Evolutionary conservation across 1,139 yeast genomes (phyloP).

Genomic region (Suhomyces maxii): DNA sequence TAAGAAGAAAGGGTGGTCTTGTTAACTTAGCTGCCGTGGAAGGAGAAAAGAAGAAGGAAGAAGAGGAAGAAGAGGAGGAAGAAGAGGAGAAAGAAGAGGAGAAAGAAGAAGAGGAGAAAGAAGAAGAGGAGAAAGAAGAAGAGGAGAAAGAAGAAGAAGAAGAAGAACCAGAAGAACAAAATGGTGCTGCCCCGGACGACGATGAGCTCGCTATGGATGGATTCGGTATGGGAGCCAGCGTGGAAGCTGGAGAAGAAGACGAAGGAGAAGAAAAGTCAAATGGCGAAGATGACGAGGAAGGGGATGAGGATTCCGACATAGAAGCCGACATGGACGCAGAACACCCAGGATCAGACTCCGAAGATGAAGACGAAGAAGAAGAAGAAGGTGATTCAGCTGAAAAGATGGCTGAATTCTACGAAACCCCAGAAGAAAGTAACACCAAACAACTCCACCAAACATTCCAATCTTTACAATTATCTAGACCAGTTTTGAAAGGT

Average conservation of each 20-base stretch:
- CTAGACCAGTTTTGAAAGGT: conserved; percentile 88
- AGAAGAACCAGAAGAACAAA: conserved; percentile 20
- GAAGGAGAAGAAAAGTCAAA: conserved; percentile 22
- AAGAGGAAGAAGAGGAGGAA: conserved; percentile 29
- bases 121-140: conserved; percentile 26
- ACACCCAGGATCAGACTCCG: conserved; percentile 20
- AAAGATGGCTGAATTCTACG: conserved; percentile 68
- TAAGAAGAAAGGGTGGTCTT: conserved; percentile 77
- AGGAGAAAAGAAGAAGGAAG: conserved; percentile 31
- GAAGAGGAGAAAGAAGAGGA: conserved; percentile 26
- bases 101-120: conserved; percentile 33
- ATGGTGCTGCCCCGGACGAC: conserved; percentile 27
- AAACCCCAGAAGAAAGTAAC: conserved; percentile 50
- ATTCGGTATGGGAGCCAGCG: conserved; percentile 20
- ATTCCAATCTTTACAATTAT: conserved; percentile 76
- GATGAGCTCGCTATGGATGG: conserved; percentile 27
- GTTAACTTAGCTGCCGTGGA: conserved; percentile 50
- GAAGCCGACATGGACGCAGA: conserved; percentile 30
- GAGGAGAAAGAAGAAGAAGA: no score
- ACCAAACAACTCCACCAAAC: conserved; percentile 52
- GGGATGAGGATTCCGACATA: conserved; percentile 13
- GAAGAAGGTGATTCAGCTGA: conserved; percentile 67
- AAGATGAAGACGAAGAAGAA: conserved; percentile 19
- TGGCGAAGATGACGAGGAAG: conserved; percentile 19
- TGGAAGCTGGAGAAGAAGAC: conserved; percentile 20